A percentile compares a stretch with the other conserved stretches of the same genome.
phyloP scores from a whole-genome alignment of 768 basidiomycete species.

The Auriculariales sp. region DNA sequence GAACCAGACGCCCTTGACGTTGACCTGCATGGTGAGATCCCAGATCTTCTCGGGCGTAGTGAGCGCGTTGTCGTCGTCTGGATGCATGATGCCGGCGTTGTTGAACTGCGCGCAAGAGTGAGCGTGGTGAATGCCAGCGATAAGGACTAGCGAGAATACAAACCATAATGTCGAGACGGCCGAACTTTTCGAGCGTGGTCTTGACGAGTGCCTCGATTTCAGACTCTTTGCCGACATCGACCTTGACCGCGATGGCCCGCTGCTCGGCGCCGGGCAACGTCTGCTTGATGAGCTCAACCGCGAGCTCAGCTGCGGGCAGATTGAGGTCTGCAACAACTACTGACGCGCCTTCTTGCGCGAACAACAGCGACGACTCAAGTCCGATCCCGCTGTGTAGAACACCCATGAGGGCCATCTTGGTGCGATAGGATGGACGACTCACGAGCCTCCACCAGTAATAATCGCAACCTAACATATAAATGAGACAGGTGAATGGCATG shows the following conservation, averaged over 20 bases:
- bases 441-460: slow-evolving; percentile 85
- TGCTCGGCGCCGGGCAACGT: slow-evolving; percentile 56
- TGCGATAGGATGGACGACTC: slow-evolving; percentile 18
- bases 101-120: slow-evolving; percentile 52
- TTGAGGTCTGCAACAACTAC: slow-evolving; percentile 86
- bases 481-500: background rate
- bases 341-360: slow-evolving; percentile 88
- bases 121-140: background rate
- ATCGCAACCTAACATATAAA: slow-evolving; percentile 41
- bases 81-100: slow-evolving; percentile 96
- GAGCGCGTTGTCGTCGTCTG: slow-evolving; percentile 83
- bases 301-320: slow-evolving; percentile 52
- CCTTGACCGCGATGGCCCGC: slow-evolving; percentile 54
- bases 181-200: slow-evolving; percentile 66
- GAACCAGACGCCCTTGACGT: slow-evolving; percentile 99
- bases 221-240: slow-evolving; percentile 80
- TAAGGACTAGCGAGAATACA: slow-evolving; percentile 10
- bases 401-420: slow-evolving; percentile 5
- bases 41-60: slow-evolving; percentile 96
- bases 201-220: slow-evolving; percentile 78
- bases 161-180: slow-evolving; percentile 93
- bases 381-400: slow-evolving; percentile 68
- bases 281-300: slow-evolving; percentile 43
- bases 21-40: slow-evolving; percentile 87
- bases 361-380: slow-evolving; percentile 86